Conservation (phyloP, 148 eudicot genomes). For the Rhododendron molle region DNA sequence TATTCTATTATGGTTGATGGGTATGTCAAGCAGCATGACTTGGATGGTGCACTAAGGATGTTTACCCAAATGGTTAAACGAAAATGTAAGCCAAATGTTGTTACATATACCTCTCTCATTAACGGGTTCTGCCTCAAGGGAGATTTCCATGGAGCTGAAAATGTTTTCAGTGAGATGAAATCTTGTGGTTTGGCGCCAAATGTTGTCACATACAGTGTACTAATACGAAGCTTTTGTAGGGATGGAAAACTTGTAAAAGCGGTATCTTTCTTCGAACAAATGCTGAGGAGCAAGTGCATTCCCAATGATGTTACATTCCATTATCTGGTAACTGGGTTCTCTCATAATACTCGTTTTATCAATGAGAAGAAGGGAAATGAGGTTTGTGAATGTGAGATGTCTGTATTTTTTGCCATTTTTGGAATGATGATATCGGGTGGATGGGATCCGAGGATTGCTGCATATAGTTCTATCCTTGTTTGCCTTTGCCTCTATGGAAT, state of each 20-base stretch:
- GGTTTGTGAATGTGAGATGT: slow-evolving; percentile 18
- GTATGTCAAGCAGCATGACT: slow-evolving; percentile 63
- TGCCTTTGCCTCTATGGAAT: slow-evolving; percentile 71
- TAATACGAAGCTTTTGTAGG: slow-evolving; percentile 75
- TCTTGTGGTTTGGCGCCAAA: slow-evolving; percentile 55
- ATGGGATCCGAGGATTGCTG: slow-evolving; percentile 46
- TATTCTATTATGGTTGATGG: slow-evolving; percentile 90
- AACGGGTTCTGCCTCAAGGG: slow-evolving; percentile 62
- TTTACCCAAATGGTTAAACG: slow-evolving; percentile 51
- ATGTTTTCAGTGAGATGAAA: slow-evolving; percentile 53
- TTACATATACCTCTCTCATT: slow-evolving; percentile 80
- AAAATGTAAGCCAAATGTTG: slow-evolving; percentile 70
- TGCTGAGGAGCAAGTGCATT: slow-evolving; percentile 56
- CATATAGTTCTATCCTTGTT: slow-evolving; percentile 59
- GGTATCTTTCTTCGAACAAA: slow-evolving; percentile 50
- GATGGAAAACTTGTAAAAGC: slow-evolving; percentile 59
- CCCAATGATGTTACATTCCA: slow-evolving; percentile 33
- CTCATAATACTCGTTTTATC: slow-evolving; percentile 23
- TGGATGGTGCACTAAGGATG: slow-evolving; percentile 49
- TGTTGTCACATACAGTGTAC: slow-evolving; percentile 68
- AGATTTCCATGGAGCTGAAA: slow-evolving; percentile 46
- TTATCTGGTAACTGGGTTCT: slow-evolving; percentile 72
- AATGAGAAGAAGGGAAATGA: slow-evolving; percentile 19
- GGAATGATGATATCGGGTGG: slow-evolving; percentile 55
- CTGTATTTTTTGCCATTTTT: slow-evolving; percentile 40